Percentiles rank a stretch among this genome's conserved stretches.
Evolutionary conservation across 2,329 filamentous ascomycete genomes (phyloP).

Genomic region (Fusarium coicis): DNA sequence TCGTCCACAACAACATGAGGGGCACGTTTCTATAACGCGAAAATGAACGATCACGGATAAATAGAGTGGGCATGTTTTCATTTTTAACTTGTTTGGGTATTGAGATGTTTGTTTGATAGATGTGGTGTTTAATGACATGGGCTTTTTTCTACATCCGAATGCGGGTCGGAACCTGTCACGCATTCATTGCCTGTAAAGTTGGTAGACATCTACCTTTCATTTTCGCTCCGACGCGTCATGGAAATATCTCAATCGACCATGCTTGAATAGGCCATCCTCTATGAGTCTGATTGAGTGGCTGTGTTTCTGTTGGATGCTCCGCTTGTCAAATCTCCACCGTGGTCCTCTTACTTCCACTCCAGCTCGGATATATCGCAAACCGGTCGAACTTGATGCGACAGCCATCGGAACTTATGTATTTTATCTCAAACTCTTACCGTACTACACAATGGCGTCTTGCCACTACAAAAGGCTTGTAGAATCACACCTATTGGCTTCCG

Average conservation of each 20-base stretch:
- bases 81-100: too few relatives aligned
- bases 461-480: background rate
- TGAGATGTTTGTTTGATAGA: background rate
- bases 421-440: accelerated
- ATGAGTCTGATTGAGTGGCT: background rate
- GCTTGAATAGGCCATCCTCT: background rate
- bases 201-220: background rate
- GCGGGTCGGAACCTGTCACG: background rate
- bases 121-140: background rate
- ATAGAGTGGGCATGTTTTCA: too few relatives aligned
- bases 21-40: too few relatives aligned
- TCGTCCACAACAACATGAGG: too few relatives aligned
- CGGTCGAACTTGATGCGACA: background rate
- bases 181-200: background rate
- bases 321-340: background rate
- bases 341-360: background rate
- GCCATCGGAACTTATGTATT: background rate
- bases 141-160: background rate
- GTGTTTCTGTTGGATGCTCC: background rate
- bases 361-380: constrained; percentile 2
- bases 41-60: too few relatives aligned
- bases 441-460: accelerated
- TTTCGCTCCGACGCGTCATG: background rate
- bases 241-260: background rate
- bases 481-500: accelerated